phyloP scores from a whole-genome alignment of 2,329 filamentous ascomycete species.

The Botrytis hyacinthi region DNA sequence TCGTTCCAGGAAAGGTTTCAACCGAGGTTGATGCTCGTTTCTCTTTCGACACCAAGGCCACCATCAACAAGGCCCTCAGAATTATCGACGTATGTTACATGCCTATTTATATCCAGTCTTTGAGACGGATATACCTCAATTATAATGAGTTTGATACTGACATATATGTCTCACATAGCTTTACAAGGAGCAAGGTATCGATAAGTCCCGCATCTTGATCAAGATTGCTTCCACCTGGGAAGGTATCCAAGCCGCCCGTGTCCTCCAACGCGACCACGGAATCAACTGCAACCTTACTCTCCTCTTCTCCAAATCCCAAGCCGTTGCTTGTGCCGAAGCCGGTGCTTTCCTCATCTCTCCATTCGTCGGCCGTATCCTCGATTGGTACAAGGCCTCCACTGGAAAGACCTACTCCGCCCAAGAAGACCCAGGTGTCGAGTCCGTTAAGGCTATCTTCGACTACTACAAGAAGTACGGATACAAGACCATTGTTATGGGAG shows the following conservation, averaged over 20 bases:
- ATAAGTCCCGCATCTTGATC: slow-evolving; percentile 94
- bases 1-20: slow-evolving; percentile 97
- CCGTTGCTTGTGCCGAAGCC: slow-evolving; percentile 93
- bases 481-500: slow-evolving; percentile 99
- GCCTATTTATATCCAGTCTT: neutral
- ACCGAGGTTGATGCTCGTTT: slow-evolving; percentile 96
- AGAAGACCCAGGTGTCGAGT: slow-evolving; percentile 95
- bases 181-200: slow-evolving; percentile 87
- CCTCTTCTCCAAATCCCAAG: slow-evolving; percentile 95
- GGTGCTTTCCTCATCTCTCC: slow-evolving; percentile 96
- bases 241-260: slow-evolving; percentile 97
- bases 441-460: slow-evolving; percentile 93
- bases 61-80: slow-evolving; percentile 92
- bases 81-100: slow-evolving; percentile 77
- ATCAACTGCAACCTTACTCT: slow-evolving; percentile 99
- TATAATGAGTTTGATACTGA: neutral
- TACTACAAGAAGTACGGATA: slow-evolving; percentile 99
- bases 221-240: slow-evolving; percentile 99
- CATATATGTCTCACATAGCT: slow-evolving; percentile 55
- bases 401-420: slow-evolving; percentile 90
- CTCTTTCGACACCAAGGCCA: slow-evolving; percentile 92
- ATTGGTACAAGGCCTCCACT: slow-evolving; percentile 96
- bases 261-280: slow-evolving; percentile 91
- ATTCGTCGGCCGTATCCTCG: slow-evolving; percentile 97
- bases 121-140: neutral